Conservation (phyloP, 2,329 filamentous ascomycete genomes). For the Pseudogymnoascus sp. region DNA sequence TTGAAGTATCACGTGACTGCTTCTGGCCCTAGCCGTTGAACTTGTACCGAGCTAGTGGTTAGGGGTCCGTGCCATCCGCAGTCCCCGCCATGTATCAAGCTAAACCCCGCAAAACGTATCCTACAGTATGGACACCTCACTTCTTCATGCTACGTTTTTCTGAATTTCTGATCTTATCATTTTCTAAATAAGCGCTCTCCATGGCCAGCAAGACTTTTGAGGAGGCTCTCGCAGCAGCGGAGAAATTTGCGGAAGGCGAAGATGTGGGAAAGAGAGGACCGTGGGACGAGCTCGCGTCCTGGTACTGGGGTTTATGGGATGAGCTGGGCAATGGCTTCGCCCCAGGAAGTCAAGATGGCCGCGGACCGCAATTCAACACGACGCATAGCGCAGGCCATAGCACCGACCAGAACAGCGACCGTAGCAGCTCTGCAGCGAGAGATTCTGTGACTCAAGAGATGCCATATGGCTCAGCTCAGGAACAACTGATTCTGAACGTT, state of each 20-base stretch:
- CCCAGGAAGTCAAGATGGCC: not conserved
- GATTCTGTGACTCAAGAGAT: not conserved
- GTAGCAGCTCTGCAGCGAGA: not conserved
- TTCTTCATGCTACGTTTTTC: not conserved
- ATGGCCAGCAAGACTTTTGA: conserved; percentile 1
- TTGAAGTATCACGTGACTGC: not conserved
- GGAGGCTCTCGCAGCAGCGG: not conserved
- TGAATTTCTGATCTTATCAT: not conserved
- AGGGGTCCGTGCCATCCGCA: not conserved
- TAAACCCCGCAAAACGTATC: not conserved
- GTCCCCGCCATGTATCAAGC: not conserved
- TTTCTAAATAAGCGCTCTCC: not conserved
- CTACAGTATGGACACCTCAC: not conserved
- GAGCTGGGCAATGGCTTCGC: not conserved
- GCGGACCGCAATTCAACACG: not conserved
- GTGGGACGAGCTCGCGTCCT: conserved; percentile 7
- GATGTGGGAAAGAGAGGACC: not conserved
- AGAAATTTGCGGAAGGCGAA: not conserved
- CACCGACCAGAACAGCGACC: not conserved
- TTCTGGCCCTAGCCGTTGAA: not conserved
- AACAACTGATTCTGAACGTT: not conserved
- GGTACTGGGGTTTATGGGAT: conserved; percentile 10
- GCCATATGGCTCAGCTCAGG: not conserved
- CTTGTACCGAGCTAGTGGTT: not conserved
- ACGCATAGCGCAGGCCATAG: not conserved